phyloP scores from a whole-genome alignment of 441 rosid species.

The Lepidium campestre region DNA sequence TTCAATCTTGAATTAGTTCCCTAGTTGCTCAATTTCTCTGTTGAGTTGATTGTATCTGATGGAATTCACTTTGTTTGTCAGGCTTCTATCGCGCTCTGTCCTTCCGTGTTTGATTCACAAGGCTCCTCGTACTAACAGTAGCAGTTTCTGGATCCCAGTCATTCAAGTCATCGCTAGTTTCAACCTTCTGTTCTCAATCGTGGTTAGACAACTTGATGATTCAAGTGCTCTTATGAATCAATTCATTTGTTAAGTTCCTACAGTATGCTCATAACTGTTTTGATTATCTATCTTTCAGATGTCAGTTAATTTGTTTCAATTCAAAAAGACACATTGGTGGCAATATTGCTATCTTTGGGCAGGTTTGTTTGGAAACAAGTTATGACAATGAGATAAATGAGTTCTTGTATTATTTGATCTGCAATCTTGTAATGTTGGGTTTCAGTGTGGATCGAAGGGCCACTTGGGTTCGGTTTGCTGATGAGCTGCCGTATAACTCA shows the following conservation, averaged over 20 bases:
- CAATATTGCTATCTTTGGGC: slow-evolving; percentile 84
- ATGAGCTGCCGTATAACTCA: slow-evolving; percentile 83
- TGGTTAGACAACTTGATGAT: slow-evolving; percentile 36
- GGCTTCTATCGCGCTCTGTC: slow-evolving; percentile 59
- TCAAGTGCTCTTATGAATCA: not conserved
- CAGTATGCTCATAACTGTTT: not conserved
- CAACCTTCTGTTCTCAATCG: slow-evolving; percentile 55
- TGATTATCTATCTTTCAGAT: slow-evolving; percentile 33
- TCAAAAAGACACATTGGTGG: slow-evolving; percentile 57
- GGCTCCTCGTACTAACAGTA: slow-evolving; percentile 59
- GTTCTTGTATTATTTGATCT: not conserved
- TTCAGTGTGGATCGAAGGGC: slow-evolving; percentile 91
- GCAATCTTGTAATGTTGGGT: slow-evolving; percentile 9
- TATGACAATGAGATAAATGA: not conserved
- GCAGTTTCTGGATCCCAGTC: slow-evolving; percentile 88
- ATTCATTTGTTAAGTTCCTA: not conserved
- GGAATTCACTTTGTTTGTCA: slow-evolving; percentile 27
- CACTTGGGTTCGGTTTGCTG: slow-evolving; percentile 84
- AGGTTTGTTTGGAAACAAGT: slow-evolving; percentile 40
- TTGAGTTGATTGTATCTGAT: not conserved
- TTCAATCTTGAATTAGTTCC: not conserved
- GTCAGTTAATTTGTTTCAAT: slow-evolving; percentile 44
- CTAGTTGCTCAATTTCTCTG: not conserved
- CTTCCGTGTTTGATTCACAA: slow-evolving; percentile 63
- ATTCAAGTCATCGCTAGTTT: slow-evolving; percentile 78